Base-by-base conservation (phyloP, 805 yeast species). In the Hanseniaspora occidentalis region DNA sequence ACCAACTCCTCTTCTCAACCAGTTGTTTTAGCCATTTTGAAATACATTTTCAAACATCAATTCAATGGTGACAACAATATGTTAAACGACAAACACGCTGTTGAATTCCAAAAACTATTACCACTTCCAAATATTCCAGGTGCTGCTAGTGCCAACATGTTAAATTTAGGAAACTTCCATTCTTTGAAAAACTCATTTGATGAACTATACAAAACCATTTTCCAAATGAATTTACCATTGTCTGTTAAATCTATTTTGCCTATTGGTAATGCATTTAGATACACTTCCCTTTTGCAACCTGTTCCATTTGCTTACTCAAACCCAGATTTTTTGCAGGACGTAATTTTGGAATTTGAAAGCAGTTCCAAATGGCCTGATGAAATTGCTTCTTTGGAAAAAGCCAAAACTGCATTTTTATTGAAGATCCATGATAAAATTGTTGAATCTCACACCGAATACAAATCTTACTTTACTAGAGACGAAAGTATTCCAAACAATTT, bases 351-450 rank as follows among this genome's bases (percentile, higher is more conserved):
- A 59, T 84, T 92, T 58, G 98, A 92, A 62, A 67, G 83, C 3
- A 84, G 95, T 2, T 70, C 74, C n/a, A 77, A 77, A 57, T 92
- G 99, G 99, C 99, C 99, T 2, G 94, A 84, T 58, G 96, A 92
- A 56, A 57, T 85, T 5, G 62, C 69, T 31, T 86, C 96, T 2
- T 62, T 86, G 41, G 97, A 92, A 57, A 79, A 81, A 52, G 81
- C 95, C 13, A 92, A 92, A 54, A 75, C 94, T 24, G 97, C 97
- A 6, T 84, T 92, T 49, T 63, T 89, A 50, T 57, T 92, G 40
- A 81, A 81, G 50, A 73, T 88, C 18, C 71, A 75, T 39, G 72
- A 73, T 37, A 55, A 53, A 20, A 43, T 72, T 17, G 52, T 60
- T 6, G 41, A 55, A 6, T 64, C 66, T 43, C 73, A 74, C 39